Base-by-base conservation (phyloP, 2,329 filamentous ascomycete species). In the Remersonia thermophila region DNA sequence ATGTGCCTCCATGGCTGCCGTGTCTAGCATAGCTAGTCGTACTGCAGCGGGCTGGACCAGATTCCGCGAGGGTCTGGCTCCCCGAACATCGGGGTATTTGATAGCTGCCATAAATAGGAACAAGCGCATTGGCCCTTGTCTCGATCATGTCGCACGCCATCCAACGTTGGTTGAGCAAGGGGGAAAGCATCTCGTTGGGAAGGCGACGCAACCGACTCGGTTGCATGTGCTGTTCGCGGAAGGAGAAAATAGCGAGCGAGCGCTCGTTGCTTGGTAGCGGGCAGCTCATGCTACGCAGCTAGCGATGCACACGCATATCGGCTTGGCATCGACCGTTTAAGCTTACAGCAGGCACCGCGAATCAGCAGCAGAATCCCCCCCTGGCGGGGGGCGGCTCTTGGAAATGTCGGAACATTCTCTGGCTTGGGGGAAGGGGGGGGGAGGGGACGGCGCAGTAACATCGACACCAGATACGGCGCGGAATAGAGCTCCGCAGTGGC, bases 61-160 rank as follows among this genome's bases (percentile, higher is more conserved):
- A 4, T 3, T 38, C 20, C 27, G 27, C 29, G 27, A 20, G 20
- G 18, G 33, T 30, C 9, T 28, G 20, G 30, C 18, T 41, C 30
- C 26, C 32, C 14, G 27, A 7, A 25, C 9, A 30, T 27, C 12
- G 31, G 13, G 27, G 35, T 32, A 35, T 38, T n/a, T 37, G 17
- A 23, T 6, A 29, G 33, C n/a, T 44, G 36, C 40, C 38, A 43
- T 43, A 45, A 45, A 45, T 45, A 45, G 43, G 34, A 40, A 14
- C 37, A 23, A 32, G 5, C 5, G 20, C 4, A 14, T 10, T 33
- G 27, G 29, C 34, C 30, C 36, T 9, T 12, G 6, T 13, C 28
- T 16, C 38, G 32, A 40, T 39, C 17, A 12, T 35, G 37, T 37
- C 27, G 33, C 41, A 44, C 39, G 39, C 38, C 42, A 44, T 40